A percentile compares a stretch with the other conserved stretches of the same genome.
Evolutionary conservation across 257 asterid genomes (phyloP).

Genomic region (Solanum gracilifrons): DNA sequence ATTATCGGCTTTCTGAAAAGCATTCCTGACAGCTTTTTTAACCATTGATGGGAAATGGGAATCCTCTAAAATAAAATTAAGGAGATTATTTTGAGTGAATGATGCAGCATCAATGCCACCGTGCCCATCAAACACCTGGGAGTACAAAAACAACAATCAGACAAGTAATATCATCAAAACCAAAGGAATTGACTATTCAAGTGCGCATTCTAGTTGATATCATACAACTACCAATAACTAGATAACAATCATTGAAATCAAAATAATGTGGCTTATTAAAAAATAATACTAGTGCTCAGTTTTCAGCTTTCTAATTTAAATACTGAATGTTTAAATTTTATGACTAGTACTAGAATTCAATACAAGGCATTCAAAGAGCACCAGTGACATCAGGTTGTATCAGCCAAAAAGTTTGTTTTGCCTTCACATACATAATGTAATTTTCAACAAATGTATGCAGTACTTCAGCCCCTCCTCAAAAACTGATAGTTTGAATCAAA

Average conservation of each 20-base stretch:
- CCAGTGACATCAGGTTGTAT: background rate
- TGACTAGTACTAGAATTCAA: background rate
- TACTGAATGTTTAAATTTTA: background rate
- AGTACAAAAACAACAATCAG: background rate
- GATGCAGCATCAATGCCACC: slow-evolving; percentile 80
- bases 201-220: background rate
- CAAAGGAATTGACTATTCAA: background rate
- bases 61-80: slow-evolving; percentile 56
- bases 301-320: background rate
- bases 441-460: background rate
- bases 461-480: background rate
- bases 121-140: slow-evolving; percentile 87
- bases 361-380: background rate
- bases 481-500: background rate
- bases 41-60: slow-evolving; percentile 49
- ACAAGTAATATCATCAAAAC: background rate
- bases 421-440: background rate
- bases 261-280: background rate
- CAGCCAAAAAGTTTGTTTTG: background rate
- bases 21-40: slow-evolving; percentile 59
- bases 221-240: background rate
- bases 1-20: slow-evolving; percentile 66
- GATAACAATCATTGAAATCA: background rate
- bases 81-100: slow-evolving; percentile 59
- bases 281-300: background rate